Base-by-base conservation (phyloP, 768 basidiomycete genomes). In the Nidularia sp. region DNA sequence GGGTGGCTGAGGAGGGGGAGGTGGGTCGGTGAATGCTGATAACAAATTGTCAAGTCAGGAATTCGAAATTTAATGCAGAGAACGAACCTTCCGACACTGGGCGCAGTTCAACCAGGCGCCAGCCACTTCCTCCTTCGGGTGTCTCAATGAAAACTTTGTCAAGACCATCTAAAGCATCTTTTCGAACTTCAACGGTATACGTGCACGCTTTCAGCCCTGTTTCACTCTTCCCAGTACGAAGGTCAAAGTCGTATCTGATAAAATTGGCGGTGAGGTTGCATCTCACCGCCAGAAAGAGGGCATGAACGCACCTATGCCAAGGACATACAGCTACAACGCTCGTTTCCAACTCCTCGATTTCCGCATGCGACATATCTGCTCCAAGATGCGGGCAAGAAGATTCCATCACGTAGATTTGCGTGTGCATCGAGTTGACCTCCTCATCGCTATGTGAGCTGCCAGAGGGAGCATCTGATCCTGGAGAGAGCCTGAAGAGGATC, bases 361-460 rank as follows among this genome's bases (percentile, higher is more conserved):
- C 86, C 1, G 87, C 88, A 70, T 90, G 86, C 10, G 84, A 86
- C 66, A 90, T 74, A 51, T 90, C 88, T 18, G 88, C 88, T 2
- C 88, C 88, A 6, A 90, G 75, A 69, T 92, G 90, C 3, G 89
- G 89, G 63, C 89, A 91, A 7, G 76, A 80, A 4, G 86, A 80
- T 65, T 91, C 88, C 88, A 92, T 91, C 6, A 80, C 82, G 61
- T 90, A 91, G 9, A 90, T 70, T 57, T 88, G 78, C 13, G 55
- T 10, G 62, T 34, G 48, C 31, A 48, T 45, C 18, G 45, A 13
- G 10, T 47, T 49, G 32, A 46, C 47, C 36, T 50, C 32, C 3
- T 53, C 53, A 6, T 54, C n/a, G 7, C 10, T 45, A 7, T 59
- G 58, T 6, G 55, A 51, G 25, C 25, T 29, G 25, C 25, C 25